Evolutionary conservation across 257 asterid genomes (phyloP).

Genomic region (Ophiorrhiza pumila): DNA sequence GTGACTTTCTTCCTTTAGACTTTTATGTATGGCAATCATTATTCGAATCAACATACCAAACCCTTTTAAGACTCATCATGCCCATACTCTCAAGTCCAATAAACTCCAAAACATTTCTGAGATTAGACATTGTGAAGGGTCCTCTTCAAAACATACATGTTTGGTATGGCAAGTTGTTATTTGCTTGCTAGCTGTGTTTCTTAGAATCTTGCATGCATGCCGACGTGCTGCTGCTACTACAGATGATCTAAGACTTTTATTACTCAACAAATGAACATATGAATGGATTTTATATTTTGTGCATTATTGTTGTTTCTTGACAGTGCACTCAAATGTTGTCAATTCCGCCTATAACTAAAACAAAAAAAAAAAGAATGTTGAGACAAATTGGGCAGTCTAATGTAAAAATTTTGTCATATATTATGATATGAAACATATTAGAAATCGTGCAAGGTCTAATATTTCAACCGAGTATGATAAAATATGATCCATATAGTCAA

Average conservation of each 20-base stretch:
- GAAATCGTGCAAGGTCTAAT: too few relatives aligned
- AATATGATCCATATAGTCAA: too few relatives aligned
- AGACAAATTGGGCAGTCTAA: too few relatives aligned
- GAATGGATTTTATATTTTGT: not conserved
- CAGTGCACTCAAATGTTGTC: too few relatives aligned
- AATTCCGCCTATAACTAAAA: too few relatives aligned
- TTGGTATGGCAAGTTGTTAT: not conserved
- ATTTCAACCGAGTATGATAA: too few relatives aligned
- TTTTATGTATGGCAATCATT: constrained; percentile 2
- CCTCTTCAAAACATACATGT: not conserved
- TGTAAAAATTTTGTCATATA: too few relatives aligned
- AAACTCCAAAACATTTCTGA: not conserved
- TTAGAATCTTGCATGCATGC: too few relatives aligned
- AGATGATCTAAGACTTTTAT: not conserved
- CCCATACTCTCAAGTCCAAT: not conserved
- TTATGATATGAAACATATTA: too few relatives aligned
- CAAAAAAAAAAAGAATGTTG: too few relatives aligned
- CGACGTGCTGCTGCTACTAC: not conserved
- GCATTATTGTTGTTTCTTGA: too few relatives aligned
- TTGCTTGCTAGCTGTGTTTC: not conserved
- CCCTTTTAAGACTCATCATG: not conserved
- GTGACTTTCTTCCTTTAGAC: not conserved
- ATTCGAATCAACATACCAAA: not conserved
- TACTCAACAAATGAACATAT: not conserved
- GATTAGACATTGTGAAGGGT: constrained; percentile 1